Base-by-base conservation (phyloP, 2,329 filamentous ascomycete species). In the Penicillium psychrosexuale region DNA sequence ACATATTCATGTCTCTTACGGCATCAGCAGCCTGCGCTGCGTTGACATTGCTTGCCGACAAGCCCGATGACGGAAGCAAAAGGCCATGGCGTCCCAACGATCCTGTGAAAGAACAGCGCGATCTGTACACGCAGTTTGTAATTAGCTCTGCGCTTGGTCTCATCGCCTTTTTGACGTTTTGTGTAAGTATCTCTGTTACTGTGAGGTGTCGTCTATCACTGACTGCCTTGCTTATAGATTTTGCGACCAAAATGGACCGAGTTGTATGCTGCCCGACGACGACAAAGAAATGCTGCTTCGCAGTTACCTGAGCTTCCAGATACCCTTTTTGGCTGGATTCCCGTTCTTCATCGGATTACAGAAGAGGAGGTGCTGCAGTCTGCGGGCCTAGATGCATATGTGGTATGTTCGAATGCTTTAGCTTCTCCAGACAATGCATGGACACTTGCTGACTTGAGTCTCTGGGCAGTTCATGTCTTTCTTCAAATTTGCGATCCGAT, bases 351-450 rank as follows among this genome's bases (percentile, higher is more conserved):
- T 77, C 84, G 77, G 62, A 89, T 99, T 58, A 90, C 86, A 1
- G 92, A 97, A 62, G 87, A 96, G 68, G 89, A 97, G 73, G 85
- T 99, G 4, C 80, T 99, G 50, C 86, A 89, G 15, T 93, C 91
- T 19, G 93, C 93, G 17, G 94, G 94, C 0, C 82, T 99, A 47
- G 94, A 99, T 77, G 94, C 94, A 47, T 99, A 90, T 75, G 94
- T 97, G 61, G 88, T 90, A 76, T 64, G 82, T 78, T 38, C 2
- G 0, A 22, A 28, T 24, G 39, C 24, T 19, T 47, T 19, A 39
- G 19, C 13, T 11, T 37, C 24, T 27, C 15, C 8, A 27, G 39
- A 33, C n/a, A 31, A 33, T 45, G 19, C 15, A 22, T 44, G n/a
- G 28, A 34, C 28, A 17, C 8, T 34, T 52, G 43, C 60, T 62